Evolutionary conservation across 179 eudicot species (phyloP).

Genomic region (Monotropa hypopitys): DNA sequence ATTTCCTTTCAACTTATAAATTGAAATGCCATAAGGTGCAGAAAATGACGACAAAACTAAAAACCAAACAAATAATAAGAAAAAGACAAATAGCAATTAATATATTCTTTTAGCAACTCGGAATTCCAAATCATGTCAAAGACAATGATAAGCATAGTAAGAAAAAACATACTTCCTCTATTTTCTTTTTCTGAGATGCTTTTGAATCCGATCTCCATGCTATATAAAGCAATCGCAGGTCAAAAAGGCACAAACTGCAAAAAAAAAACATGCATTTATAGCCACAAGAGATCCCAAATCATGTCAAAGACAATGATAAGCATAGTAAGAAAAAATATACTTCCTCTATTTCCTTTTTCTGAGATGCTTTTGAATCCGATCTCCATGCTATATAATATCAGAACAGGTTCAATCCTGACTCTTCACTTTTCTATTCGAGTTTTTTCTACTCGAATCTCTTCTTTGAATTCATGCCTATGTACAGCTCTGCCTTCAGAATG

Average conservation of each 20-base stretch:
- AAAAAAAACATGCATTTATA: not conserved
- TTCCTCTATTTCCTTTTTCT: slow-evolving; percentile 96
- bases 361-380: slow-evolving; percentile 76
- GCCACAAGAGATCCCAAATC: slow-evolving; percentile 3
- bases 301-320: not conserved
- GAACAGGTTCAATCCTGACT: too few species aligned
- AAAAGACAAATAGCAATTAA: not conserved
- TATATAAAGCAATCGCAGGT: slow-evolving; percentile 84
- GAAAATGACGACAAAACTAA: not conserved
- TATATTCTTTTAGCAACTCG: not conserved
- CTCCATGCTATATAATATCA: slow-evolving; percentile 99
- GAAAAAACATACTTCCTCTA: slow-evolving; percentile 67
- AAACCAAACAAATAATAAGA: not conserved
- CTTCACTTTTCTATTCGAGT: too few species aligned
- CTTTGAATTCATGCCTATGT: too few species aligned
- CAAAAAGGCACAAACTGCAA: slow-evolving; percentile 84
- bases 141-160: not conserved
- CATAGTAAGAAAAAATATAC: slow-evolving; percentile 26
- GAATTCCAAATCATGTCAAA: not conserved
- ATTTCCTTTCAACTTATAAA: not conserved
- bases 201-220: slow-evolving; percentile 94
- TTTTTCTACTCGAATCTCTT: too few species aligned
- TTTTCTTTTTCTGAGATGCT: slow-evolving; percentile 88
- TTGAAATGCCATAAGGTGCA: not conserved
- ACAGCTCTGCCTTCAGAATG: too few species aligned